Evolutionary conservation across 768 basidiomycete species (phyloP), one percentile per base, ranked within the genome.

Genomic region (Galerina marginata): DNA sequence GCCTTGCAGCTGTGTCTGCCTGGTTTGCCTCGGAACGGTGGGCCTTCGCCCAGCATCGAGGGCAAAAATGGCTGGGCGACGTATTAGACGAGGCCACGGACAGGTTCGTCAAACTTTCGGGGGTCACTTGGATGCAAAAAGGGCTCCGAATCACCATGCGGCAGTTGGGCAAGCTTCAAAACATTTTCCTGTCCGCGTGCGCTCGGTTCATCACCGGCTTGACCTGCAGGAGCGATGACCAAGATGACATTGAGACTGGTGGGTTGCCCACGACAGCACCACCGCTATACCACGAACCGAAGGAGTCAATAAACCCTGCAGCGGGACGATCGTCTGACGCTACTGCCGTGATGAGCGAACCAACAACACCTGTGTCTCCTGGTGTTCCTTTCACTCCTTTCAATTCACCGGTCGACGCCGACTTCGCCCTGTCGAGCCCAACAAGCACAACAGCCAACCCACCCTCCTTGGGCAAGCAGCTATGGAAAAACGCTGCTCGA

Each of bases 1-100:
- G 89, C 48, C 81, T 91, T 10, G 75, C 81, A 9, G 88, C 89
- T 3, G 90, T 91, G 6, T 90, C 89, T 0, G 74, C 83, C 1
- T 92, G 90, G 90, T 89, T 91, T 67, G 84, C 86, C 11, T 87
- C 84, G 4, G 90, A 91, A 68, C 83, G 86, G 9, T 88, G 83
- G 81, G 80, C 85, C 12, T 91, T 85, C 73, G 73, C 78, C 23
- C 79, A 82, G 9, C 86, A 90, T 67, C 78, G 83, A 40, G 90
- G 90, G 4, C 78, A 82, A 60, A 88, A 89, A 70, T 90, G 88
- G 88, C 83, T 91, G 9, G 80, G 81, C 49, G 89, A 90, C 64
- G 83, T 85, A 2, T 67, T 87, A 14, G 72, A 73, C 37, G 87
- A 88, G 57, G 65, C 75, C 38, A 76, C 72, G 40, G 76, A 77